Conservation (phyloP, 495 filamentous ascomycete genomes). For the Hypoxylon intermedium region DNA sequence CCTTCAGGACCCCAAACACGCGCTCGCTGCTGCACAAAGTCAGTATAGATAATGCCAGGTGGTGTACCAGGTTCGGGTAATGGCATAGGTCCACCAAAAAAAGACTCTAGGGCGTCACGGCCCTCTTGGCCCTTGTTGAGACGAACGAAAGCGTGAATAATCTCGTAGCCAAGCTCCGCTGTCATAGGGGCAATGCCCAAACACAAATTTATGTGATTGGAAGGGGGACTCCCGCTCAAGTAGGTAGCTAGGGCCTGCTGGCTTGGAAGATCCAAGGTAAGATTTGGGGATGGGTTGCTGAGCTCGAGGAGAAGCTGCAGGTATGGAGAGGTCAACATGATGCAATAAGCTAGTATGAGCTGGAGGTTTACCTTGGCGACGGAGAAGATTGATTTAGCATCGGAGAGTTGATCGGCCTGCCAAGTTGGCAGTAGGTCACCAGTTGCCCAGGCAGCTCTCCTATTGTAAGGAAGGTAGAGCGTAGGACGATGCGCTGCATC, state of each 20-base stretch:
- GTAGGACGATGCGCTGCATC: neutral
- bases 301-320: neutral
- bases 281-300: neutral
- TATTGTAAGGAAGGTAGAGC: neutral
- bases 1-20: too few relatives aligned
- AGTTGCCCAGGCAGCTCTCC: neutral
- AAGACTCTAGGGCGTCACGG: neutral
- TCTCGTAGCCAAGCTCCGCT: neutral
- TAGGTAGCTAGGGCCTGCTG: slow-evolving; percentile 3
- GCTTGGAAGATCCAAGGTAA: neutral
- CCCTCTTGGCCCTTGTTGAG: neutral
- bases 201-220: neutral
- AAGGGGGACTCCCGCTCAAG: neutral
- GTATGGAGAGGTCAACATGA: neutral
- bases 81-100: slow-evolving; percentile 4
- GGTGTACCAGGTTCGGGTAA: neutral
- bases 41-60: neutral
- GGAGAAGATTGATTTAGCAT: neutral
- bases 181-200: neutral
- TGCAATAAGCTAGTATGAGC: neutral
- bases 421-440: neutral
- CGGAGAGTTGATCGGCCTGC: neutral
- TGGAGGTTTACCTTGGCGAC: neutral
- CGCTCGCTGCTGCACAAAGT: neutral
- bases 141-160: neutral